Evolutionary conservation across 164 flowering plant genomes (phyloP), one percentile per base, ranked within the genome.

Genomic region (Pachysandra terminalis): DNA sequence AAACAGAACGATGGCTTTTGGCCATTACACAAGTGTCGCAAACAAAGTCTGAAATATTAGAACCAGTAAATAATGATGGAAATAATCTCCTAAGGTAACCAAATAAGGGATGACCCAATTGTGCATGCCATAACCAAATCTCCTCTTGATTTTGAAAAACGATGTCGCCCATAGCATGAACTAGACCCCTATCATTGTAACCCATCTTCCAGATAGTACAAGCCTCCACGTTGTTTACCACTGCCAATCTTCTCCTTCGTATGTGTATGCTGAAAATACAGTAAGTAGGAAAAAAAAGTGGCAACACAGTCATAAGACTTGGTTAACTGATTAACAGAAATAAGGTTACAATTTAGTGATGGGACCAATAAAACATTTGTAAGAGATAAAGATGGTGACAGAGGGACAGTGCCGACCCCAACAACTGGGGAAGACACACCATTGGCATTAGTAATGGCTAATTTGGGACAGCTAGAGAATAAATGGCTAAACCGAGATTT

Each of bases 171-270:
- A n/a, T 23, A 35, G 21, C 54, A 32, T 32, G 37, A 32, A 7
- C 37, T 32, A 32, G 37, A 32, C 5, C 37, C 37, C 37, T 7
- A 32, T 32, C 37, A 32, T 32, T 32, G 37, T 7, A 32, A 32
- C 3, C 37, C 37, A 7, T 32, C 37, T 32, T 32, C 37, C 37
- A 32, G 37, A 32, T 32, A 32, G 37, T 32, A 32, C 37, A 32
- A 32, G 37, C 37, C 37, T 32, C 58, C 68, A 27, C 26, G 4
- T 0, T 21, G 21, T 66, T 40, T 66, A 56, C 60, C 27, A 66
- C 61, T 56, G 28, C 61, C 69, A 66, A 56, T 56, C 69, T 15
- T 66, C 37, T 72, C 63, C 59, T 65, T 65, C 52, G 74, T 71
- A 52, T 51, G 59, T 27, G 58, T 22, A 64, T 71, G 14, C 37